Evolutionary conservation across 441 rosid genomes (phyloP), one percentile per base, ranked within the genome.

Genomic region (Raphanus hybrid): DNA sequence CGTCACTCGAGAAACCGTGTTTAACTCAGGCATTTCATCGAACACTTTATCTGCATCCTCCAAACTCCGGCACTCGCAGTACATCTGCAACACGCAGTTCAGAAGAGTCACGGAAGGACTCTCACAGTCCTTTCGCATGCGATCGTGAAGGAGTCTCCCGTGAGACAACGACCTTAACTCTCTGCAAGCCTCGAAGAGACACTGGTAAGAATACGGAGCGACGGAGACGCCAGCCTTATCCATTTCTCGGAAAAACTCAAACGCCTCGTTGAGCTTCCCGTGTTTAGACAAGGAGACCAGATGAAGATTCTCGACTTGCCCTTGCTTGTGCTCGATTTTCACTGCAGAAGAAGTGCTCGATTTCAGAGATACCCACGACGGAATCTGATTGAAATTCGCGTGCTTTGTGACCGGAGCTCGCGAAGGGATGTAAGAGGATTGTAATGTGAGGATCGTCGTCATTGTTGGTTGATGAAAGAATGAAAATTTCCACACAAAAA

Each of bases 321-420:
- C 90, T 45, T 79, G 80, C 27, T 32, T 70, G 37, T 64, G 52
- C 20, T 77, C 76, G 72, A 81, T 34, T 70, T 84, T 77, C 4
- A 66, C 64, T 5, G 83, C 60, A 52, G 87, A 54, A 72, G 82
- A 63, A n/a, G 82, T 67, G 18, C 67, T 70, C 69, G 69, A 67
- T 63, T 82, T 86, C 62, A 90, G 85, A 68, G 97, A 84, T 58
- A 85, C 82, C 92, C 91, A 82, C 2, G 92, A 82, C 29, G 91
- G 90, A 29, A 88, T 70, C 57, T 74, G 82, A 48, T 77, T 70
- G 77, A 90, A 92, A 55, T 70, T 80, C 52, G 76, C 73, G 11
- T 29, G 48, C 43, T 80, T 80, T 29, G 1, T 26, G 41, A 57
- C 39, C 27, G 63, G 71, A 64, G 64, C 0, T 57, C 71, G 78